phyloP scores from a whole-genome alignment of 2,329 filamentous ascomycete species.

The Paramyrothecium sp. region DNA sequence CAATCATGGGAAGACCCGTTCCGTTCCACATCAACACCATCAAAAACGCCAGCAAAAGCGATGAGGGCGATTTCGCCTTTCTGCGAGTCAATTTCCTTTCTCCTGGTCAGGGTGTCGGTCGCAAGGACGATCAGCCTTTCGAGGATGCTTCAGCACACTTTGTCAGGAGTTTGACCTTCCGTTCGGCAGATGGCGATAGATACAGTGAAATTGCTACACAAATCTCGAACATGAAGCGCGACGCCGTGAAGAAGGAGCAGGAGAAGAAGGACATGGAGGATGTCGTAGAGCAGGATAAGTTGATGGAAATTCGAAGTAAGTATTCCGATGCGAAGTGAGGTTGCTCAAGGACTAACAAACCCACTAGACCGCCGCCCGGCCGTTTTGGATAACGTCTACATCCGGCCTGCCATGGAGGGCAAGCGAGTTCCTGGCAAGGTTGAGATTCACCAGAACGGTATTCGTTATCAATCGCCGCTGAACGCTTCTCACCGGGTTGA shows the following conservation, averaged over 20 bases:
- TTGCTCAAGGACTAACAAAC: slow-evolving; percentile 34
- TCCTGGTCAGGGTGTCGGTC: slow-evolving; percentile 92
- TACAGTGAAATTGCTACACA: slow-evolving; percentile 89
- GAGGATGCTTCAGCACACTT: slow-evolving; percentile 96
- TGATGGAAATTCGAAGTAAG: slow-evolving; percentile 88
- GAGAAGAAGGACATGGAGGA: slow-evolving; percentile 99
- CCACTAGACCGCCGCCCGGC: slow-evolving; percentile 79
- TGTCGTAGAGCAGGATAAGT: slow-evolving; percentile 97
- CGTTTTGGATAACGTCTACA: slow-evolving; percentile 90
- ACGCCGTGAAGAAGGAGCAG: slow-evolving; percentile 86
- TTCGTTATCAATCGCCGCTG: slow-evolving; percentile 84
- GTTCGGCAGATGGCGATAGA: slow-evolving; percentile 83
- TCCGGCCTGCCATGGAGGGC: slow-evolving; percentile 91
- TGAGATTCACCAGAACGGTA: slow-evolving; percentile 98
- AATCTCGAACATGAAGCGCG: slow-evolving; percentile 95
- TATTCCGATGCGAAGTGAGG: slow-evolving; percentile 10
- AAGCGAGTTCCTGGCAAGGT: slow-evolving; percentile 95
- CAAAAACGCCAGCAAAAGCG: slow-evolving; percentile 98
- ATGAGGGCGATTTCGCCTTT: slow-evolving; percentile 91
- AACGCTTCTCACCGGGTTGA: slow-evolving; percentile 83
- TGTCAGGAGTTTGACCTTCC: slow-evolving; percentile 90
- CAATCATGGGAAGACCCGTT: slow-evolving; percentile 95
- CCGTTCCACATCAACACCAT: slow-evolving; percentile 98
- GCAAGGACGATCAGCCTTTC: slow-evolving; percentile 97
- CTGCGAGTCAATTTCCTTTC: slow-evolving; percentile 96